Evolutionary conservation across 2,329 filamentous ascomycete species (phyloP).

Genomic region (Cytospora paraplurivora): DNA sequence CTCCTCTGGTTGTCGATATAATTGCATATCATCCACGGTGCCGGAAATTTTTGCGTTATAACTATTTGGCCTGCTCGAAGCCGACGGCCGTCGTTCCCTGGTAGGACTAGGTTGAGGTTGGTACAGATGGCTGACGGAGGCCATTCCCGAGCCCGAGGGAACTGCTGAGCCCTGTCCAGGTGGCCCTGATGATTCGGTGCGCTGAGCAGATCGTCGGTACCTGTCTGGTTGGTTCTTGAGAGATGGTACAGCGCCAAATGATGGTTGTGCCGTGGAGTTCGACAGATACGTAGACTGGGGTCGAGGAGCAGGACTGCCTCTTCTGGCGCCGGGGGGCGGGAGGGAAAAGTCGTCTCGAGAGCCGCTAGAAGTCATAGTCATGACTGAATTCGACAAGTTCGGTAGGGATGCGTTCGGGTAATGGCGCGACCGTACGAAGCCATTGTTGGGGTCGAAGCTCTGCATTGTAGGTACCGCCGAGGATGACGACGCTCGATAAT

Average conservation of each 20-base stretch:
- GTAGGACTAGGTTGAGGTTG: conserved; percentile 43
- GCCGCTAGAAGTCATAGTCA: conserved; percentile 43
- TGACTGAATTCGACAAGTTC: conserved; percentile 39
- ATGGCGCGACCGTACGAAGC: conserved; percentile 37
- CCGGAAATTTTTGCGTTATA: conserved; percentile 53
- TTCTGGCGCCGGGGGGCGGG: conserved; percentile 45
- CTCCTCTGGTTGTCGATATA: conserved; percentile 64
- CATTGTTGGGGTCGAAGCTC: conserved; percentile 40
- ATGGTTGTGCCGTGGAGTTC: conserved; percentile 48
- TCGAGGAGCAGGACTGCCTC: conserved; percentile 42
- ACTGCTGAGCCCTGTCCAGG: conserved; percentile 41
- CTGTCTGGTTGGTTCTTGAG: conserved; percentile 76
- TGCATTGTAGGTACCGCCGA: conserved; percentile 46
- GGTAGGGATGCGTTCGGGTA: conserved; percentile 43
- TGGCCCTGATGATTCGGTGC: conserved; percentile 53
- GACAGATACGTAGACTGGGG: conserved; percentile 48
- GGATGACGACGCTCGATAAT: conserved; percentile 52
- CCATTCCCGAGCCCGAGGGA: conserved; percentile 57
- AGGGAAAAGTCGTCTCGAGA: conserved; percentile 57
- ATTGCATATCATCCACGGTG: conserved; percentile 66
- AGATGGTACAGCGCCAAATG: conserved; percentile 58
- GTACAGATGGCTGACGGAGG: conserved; percentile 57
- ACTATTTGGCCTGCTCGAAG: conserved; percentile 54
- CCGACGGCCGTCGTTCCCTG: conserved; percentile 39
- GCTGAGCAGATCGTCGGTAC: conserved; percentile 70